Evolutionary conservation across 2,329 filamentous ascomycete species (phyloP).

Genomic region (Fusarium hainanense): DNA sequence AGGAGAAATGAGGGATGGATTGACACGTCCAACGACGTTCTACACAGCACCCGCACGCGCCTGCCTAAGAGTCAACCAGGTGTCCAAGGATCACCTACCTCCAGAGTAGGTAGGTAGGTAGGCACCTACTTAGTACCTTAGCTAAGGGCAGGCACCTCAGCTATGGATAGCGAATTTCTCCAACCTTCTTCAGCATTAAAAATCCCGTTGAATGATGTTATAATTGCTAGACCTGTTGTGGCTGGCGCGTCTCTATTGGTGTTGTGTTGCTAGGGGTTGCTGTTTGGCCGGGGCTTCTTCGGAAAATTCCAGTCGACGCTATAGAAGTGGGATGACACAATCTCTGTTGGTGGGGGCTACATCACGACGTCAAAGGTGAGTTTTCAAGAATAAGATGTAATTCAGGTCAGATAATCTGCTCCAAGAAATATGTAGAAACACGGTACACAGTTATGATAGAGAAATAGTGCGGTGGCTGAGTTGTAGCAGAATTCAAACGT

Average conservation of each 20-base stretch:
- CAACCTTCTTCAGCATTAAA: background rate
- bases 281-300: slow-evolving; percentile 29
- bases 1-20: background rate
- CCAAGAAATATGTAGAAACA: no score
- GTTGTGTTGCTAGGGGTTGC: slow-evolving; percentile 7
- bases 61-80: slow-evolving; percentile 25
- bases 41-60: slow-evolving; percentile 14
- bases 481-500: background rate
- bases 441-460: background rate
- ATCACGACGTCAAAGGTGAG: slow-evolving; percentile 10
- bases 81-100: background rate
- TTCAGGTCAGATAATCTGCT: background rate
- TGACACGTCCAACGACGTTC: background rate
- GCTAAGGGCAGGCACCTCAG: background rate
- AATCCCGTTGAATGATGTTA: background rate
- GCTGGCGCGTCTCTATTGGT: background rate
- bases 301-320: slow-evolving; percentile 10
- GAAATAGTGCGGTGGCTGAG: background rate
- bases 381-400: background rate
- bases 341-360: slow-evolving; percentile 11
- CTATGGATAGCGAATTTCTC: background rate
- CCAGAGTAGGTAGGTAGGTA: background rate
- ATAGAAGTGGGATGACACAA: slow-evolving; percentile 24
- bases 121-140: slow-evolving; percentile 2
- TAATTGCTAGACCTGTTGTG: background rate